Base-by-base conservation (phyloP, 2,329 filamentous ascomycete species). In the Fusarium stilboides region DNA sequence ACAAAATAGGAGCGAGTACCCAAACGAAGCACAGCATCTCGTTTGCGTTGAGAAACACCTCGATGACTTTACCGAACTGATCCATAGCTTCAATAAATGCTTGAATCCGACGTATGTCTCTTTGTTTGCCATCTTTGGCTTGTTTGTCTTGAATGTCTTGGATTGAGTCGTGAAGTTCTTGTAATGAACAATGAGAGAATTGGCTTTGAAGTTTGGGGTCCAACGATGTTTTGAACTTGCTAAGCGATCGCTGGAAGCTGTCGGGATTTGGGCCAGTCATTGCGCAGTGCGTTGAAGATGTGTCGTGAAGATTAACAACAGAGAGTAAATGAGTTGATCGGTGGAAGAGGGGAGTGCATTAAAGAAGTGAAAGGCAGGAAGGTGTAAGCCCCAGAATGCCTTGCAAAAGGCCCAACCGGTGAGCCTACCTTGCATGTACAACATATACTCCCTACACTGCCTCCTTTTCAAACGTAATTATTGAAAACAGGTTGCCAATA, bases 11-110 rank as follows among this genome's bases (percentile, higher is more conserved):
- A n/a, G 6, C 4, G 19, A 24, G 26, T 51, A 62, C 65, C 65
- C 62, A 65, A 33, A 57, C 51, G 28, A 68, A 57, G 24, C 57
- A 53, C 8, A 53, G 26, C 28, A 62, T 34, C 6, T 53, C 51
- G 17, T 42, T 12, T 8, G 24, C 51, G 50, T 56, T 63, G 15
- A 63, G 6, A 40, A 65, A 62, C 6, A 55, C 43, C 6, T 58
- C 60, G 10, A 61, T 34, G 5, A 51, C 39, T 24, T 60, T 44
- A 19, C 44, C 26, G 10, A 60, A 53, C 14, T 57, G 22, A 5
- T 51, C 47, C 64, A 67, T 61, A 2, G 34, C 57, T 28, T 64
- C 56, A n/a, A 67, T 12, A 37, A 65, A 58, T 8, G 37, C 40
- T 15, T 51, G 22, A 6, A 62, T 20, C 12, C 57, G 43, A 2